Base-by-base conservation (phyloP, 805 yeast genomes). In the Pichia heedii region DNA sequence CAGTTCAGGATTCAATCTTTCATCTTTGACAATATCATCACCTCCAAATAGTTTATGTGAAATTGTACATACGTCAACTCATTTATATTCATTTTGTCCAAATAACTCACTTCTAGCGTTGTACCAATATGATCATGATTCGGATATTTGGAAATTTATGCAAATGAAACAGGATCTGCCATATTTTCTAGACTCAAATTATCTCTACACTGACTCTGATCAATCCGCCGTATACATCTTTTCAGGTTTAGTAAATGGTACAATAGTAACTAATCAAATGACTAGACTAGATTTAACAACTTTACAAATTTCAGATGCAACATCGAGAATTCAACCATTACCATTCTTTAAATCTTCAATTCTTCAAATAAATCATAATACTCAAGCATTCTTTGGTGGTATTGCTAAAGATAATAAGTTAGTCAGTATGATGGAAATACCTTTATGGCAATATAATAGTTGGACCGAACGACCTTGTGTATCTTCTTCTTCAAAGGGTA, bases 361-460 rank as follows among this genome's bases (percentile, higher is more conserved):
- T 29, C 21, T 68, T 16, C 58, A 69, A 46, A 68, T 77, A 1
- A 57, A 66, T 26, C 69, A 75, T 10, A 69, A 63, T 42, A 63
- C 73, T 3, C 74, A 69, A 48, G 58, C 79, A 30, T 57, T 84
- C 3, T 63, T 84, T 35, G 94, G 93, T 0, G 94, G 95, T 3
- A 67, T 67, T 42, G 72, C 84, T 3, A 52, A 57, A 6, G 53
- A 62, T 3, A 87, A 87, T 0, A 24, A 41, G 3, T 83, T 89
- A 87, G 73, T 83, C 30, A 73, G 76, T 48, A 74, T 84, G 79
- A 71, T 71, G 51, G 93, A 84, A 59, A 62, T 82, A 18, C 90
- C 93, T 0, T 60, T 81, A 2, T 83, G 88, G 84, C 79, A 78
- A 51, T 77, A 76, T 47, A 66, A 68, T 39, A 63, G 84, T 9